These are phyloP conservation scores for Tubosaeta brunneosetosa DNA, from an alignment of 768 basidiomycete genomes.

Conservation along the genomic window DNA sequence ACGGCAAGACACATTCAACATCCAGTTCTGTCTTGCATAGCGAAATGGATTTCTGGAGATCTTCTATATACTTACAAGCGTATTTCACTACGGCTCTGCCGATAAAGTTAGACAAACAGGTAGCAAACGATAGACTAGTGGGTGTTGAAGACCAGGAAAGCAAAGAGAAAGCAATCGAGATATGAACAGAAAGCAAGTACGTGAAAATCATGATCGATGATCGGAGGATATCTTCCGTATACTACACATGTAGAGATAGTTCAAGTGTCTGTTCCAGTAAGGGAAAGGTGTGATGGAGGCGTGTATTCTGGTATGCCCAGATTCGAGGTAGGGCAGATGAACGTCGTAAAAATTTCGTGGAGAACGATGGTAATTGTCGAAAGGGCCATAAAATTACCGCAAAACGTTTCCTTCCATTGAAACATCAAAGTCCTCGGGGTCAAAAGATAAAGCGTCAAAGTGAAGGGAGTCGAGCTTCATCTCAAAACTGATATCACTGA, in stretches of 20 bases:
- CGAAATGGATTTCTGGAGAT: not conserved
- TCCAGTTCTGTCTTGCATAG: too few relatives aligned
- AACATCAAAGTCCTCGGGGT: constrained; percentile 49
- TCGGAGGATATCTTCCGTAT: constrained; percentile 6
- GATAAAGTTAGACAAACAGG: constrained; percentile 7
- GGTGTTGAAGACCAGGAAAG: constrained; percentile 9
- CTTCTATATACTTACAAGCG: not conserved
- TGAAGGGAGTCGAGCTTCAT: constrained; percentile 70
- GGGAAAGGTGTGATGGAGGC: not conserved
- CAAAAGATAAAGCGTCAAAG: constrained; percentile 67
- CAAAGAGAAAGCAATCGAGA: constrained; percentile 9
- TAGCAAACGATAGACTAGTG: not conserved
- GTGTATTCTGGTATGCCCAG: constrained; percentile 1
- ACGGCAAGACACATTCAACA: not conserved
- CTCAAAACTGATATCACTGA: constrained; percentile 48
- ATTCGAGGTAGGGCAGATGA: not conserved
- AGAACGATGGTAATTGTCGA: not conserved
- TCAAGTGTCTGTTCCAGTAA: constrained; percentile 2
- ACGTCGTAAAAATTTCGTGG: constrained; percentile 8
- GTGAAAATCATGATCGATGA: constrained; percentile 10
- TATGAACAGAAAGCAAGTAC: constrained; percentile 10
- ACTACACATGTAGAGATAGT: constrained; percentile 1
- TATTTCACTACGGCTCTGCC: constrained; percentile 13
- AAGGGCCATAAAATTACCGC: constrained; percentile 12
- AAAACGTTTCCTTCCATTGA: constrained; percentile 15